Conservation (phyloP, 371 early-diverging fungal genomes). For the Lichtheimia ramosa region DNA sequence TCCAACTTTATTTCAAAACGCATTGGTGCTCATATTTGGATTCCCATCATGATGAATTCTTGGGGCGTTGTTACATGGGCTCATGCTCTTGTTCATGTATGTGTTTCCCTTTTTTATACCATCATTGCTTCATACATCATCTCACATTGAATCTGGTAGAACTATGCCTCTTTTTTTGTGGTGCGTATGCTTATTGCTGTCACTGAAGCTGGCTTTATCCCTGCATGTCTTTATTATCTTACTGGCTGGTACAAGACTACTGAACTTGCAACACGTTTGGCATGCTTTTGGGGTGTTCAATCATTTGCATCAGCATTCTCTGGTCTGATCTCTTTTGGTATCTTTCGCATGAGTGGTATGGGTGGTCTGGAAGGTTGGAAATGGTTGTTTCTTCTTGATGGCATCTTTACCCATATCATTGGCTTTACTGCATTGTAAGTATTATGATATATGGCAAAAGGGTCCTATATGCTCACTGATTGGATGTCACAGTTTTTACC, state of each 20-base stretch:
- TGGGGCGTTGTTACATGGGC: conserved; percentile 63
- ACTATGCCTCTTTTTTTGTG: conserved; percentile 26
- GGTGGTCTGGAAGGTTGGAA: conserved; percentile 61
- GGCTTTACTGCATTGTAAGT: conserved; percentile 43
- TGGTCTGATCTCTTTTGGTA: conserved; percentile 58
- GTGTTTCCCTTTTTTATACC: neutral
- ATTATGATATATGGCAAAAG: neutral
- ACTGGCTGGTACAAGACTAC: conserved; percentile 58
- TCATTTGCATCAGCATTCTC: conserved; percentile 58
- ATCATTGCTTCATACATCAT: too few species aligned
- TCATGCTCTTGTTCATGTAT: conserved; percentile 30
- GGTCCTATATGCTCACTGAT: neutral
- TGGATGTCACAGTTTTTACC: conserved; percentile 30
- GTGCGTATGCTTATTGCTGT: conserved; percentile 32
- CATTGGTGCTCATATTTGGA: conserved; percentile 57
- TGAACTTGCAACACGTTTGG: conserved; percentile 59
- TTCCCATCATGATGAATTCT: conserved; percentile 58
- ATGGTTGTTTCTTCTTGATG: conserved; percentile 59
- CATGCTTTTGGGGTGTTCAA: conserved; percentile 62
- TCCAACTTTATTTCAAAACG: conserved; percentile 52
- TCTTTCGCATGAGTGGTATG: conserved; percentile 54
- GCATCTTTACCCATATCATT: conserved; percentile 48
- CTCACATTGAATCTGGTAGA: conserved; percentile 2
- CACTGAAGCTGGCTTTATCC: conserved; percentile 58
- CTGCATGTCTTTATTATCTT: conserved; percentile 57